A percentile compares a stretch with the other conserved stretches of the same genome.
phyloP scores from a whole-genome alignment of 208 protist genomes.

The Trichomonas vaginalis region DNA sequence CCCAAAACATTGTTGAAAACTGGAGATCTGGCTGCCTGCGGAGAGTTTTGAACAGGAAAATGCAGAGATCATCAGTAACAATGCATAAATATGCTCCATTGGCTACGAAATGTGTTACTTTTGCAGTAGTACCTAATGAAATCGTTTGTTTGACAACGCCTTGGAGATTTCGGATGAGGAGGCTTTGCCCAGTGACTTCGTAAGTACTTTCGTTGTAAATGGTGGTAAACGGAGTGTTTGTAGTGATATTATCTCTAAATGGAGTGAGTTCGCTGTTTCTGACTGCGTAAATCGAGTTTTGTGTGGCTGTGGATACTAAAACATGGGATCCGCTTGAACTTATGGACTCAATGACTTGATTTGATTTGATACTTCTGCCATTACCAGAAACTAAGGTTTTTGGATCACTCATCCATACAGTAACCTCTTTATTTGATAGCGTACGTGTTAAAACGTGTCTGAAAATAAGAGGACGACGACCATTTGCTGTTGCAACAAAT shows the following conservation, averaged over 20 bases:
- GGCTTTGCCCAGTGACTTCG: neutral
- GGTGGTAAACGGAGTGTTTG: neutral
- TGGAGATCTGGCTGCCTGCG: neutral
- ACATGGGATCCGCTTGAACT: neutral
- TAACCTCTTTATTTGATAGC: neutral
- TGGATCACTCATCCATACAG: neutral
- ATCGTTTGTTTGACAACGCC: neutral
- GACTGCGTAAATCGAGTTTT: neutral
- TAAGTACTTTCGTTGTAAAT: neutral
- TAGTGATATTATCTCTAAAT: neutral
- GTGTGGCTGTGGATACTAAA: neutral
- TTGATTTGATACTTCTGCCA: neutral
- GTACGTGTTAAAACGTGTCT: neutral
- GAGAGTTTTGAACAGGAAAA: neutral
- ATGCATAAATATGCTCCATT: neutral
- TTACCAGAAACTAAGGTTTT: neutral
- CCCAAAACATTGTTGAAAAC: neutral
- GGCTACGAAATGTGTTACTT: neutral
- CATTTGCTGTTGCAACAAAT: neutral
- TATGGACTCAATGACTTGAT: neutral
- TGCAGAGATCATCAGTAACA: neutral
- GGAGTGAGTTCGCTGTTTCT: neutral
- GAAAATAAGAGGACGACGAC: neutral
- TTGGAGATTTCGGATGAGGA: neutral
- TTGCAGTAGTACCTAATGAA: neutral